Conservation (phyloP, 129 eudicot species). For the Artemisia argyi region DNA sequence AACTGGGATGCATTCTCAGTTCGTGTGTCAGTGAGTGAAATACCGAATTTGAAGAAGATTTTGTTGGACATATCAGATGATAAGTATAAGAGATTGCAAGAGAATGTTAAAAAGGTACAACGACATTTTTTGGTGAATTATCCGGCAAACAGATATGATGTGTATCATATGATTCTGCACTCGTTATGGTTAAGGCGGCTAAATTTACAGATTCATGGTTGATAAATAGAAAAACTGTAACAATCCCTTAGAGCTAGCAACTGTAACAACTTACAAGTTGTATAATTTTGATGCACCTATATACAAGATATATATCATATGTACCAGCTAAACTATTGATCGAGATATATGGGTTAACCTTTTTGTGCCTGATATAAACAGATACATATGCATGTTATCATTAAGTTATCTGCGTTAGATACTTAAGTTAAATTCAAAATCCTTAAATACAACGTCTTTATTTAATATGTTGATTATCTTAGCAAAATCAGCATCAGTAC, state of each 20-base stretch:
- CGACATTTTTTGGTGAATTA: conserved; percentile 68
- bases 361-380: background rate
- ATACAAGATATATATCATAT: conserved; percentile 10
- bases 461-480: no score
- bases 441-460: no score
- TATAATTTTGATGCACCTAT: conserved; percentile 21
- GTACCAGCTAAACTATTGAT: conserved; percentile 3
- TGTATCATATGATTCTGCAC: conserved; percentile 77
- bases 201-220: conserved; percentile 55
- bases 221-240: background rate
- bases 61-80: conserved; percentile 49
- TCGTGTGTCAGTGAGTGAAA: conserved; percentile 51
- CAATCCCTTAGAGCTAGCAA: background rate
- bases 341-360: background rate
- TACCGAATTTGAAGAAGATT: conserved; percentile 57
- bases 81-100: conserved; percentile 39
- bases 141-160: conserved; percentile 79
- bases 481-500: no score
- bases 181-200: conserved; percentile 80
- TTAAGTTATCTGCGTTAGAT: background rate
- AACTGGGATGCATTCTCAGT: conserved; percentile 72
- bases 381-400: background rate
- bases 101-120: conserved; percentile 62
- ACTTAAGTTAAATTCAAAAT: no score
- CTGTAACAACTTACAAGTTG: conserved; percentile 5